phyloP scores from a whole-genome alignment of 164 flowering plant species.

The Akebia trifoliata region DNA sequence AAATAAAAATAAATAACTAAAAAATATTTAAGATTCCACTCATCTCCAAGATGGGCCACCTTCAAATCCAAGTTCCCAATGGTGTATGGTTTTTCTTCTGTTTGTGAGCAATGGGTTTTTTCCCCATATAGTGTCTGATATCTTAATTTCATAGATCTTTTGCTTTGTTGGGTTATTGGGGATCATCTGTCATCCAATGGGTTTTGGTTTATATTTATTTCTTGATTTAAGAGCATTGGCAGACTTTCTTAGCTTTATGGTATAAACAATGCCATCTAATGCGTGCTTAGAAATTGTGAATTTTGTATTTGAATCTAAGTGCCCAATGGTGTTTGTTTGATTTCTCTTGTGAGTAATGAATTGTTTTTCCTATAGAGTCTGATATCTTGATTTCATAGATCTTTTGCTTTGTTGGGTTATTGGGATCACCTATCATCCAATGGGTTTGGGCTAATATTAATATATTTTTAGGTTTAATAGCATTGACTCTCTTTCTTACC shows the following conservation, averaged over 20 bases:
- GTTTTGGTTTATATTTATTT: not conserved
- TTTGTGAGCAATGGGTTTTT: conserved; percentile 24
- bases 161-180: conserved; percentile 2
- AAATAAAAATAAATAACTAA: conserved; percentile 1
- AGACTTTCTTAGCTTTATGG: not conserved
- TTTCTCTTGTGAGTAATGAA: conserved; percentile 24
- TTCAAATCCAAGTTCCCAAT: conserved; percentile 39
- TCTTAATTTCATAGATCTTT: not conserved
- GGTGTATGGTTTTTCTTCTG: conserved; percentile 11
- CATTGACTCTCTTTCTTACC: not conserved
- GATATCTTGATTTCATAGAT: not conserved
- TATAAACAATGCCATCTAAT: too few species aligned
- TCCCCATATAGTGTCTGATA: not conserved
- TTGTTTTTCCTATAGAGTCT: not conserved
- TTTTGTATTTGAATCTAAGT: too few species aligned
- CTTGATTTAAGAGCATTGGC: not conserved
- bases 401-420: conserved; percentile 1
- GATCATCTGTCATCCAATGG: conserved; percentile 5
- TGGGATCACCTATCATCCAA: conserved; percentile 3
- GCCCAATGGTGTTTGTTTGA: conserved; percentile 27
- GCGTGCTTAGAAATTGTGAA: too few species aligned
- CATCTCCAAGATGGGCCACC: conserved; percentile 25
- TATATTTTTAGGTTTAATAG: not conserved
- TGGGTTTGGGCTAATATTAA: not conserved
- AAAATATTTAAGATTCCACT: conserved; percentile 14